These are phyloP conservation scores for Cenchrus americanus DNA, from an alignment of 176 grass and related monocot genomes.

Conservation along the genomic window DNA sequence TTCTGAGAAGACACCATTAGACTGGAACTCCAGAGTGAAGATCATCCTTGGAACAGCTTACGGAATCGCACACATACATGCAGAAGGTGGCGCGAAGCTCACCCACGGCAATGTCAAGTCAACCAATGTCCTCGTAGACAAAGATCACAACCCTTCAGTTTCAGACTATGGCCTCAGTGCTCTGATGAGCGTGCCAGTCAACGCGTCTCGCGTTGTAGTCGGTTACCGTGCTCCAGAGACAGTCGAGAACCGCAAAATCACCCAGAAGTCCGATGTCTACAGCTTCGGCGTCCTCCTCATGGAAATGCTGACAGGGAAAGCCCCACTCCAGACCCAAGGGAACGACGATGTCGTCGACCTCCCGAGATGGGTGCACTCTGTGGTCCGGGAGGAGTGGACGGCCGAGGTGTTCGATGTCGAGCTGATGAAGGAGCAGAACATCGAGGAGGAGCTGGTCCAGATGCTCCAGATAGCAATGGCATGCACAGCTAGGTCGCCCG, in stretches of 20 bases:
- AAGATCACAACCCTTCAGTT: conserved; percentile 62
- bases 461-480: conserved; percentile 92
- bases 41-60: conserved; percentile 84
- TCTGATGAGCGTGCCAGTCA: conserved; percentile 61
- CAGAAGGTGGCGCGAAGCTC: conserved; percentile 77
- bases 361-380: conserved; percentile 88
- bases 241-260: conserved; percentile 71
- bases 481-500: conserved; percentile 60
- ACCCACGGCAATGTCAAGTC: conserved; percentile 95
- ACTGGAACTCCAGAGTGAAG: conserved; percentile 85
- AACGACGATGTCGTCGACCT: conserved; percentile 82
- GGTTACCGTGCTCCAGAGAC: conserved; percentile 90
- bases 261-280: conserved; percentile 88
- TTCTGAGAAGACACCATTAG: conserved; percentile 60
- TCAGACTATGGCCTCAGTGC: conserved; percentile 78
- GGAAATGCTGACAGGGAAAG: conserved; percentile 92
- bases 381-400: conserved; percentile 98
- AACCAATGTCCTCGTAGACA: conserved; percentile 73
- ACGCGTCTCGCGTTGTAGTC: conserved; percentile 62
- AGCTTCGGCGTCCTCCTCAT: conserved; percentile 90
- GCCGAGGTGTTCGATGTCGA: conserved; percentile 90
- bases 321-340: conserved; percentile 78
- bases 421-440: conserved; percentile 64
- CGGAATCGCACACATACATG: conserved; percentile 69
- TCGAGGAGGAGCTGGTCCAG: conserved; percentile 91